Evolutionary conservation across 306 rosid species (phyloP), one percentile per base, ranked within the genome.

Genomic region (Acmispon strigosus): DNA sequence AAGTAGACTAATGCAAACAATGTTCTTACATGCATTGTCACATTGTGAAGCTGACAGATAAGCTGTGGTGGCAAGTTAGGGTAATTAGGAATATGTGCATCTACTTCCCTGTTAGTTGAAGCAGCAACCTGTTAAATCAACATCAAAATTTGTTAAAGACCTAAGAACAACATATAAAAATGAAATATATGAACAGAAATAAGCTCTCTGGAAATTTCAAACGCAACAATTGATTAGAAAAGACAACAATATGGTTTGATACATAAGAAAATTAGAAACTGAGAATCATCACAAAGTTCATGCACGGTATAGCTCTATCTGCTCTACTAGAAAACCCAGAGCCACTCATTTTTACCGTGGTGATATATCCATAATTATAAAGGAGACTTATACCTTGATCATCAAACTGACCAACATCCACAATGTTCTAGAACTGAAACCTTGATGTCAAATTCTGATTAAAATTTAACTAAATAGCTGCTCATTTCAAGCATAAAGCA

Each of bases 41-140:
- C 85, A 81, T 87, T 87, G 82, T 87, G 92, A 58, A 87, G 94
- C 69, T 88, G 94, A 67, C 87, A 88, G 16, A 88, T 78, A 53
- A 88, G 80, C 36, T 86, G 90, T 6, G 94, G 87, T 4, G 90
- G 84, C 79, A 88, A 70, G 84, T 78, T 88, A 29, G 94, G 94
- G 74, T 88, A 86, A 70, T 86, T 88, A 32, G 91, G 89, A 73
- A 89, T 80, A 76, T 86, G 89, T 27, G 82, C 89, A 78, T 89
- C 88, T 65, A 84, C 86, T 82, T 82, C 91, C 85, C 88, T 82
- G 79, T 84, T 84, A 74, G 91, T 84, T 52, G 89, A 84, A 43
- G 89, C 96, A 69, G 91, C 88, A 79, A 86, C 91, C 89, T 89
- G 85, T 27, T 41, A 15, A 55, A 72, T 41, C 68, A 80, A 58